Conservation (phyloP, 805 yeast genomes). For the Wilhelminamyces savonicus region DNA sequence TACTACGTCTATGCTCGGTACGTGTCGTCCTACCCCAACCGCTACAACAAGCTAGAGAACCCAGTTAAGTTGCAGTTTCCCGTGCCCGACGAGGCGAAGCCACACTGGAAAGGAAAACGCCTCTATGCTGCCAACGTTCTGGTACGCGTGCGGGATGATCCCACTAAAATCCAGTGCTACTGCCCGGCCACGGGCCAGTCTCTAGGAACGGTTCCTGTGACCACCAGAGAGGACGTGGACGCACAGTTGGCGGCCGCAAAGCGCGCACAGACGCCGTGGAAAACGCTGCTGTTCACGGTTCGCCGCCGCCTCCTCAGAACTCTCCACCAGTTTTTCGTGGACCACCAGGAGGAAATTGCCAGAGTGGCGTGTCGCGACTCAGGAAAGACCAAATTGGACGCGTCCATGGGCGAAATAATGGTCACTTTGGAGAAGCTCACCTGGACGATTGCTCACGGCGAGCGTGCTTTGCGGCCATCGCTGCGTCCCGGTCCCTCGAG, state of each 20-base stretch:
- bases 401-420: constrained; percentile 93
- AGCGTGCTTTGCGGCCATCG: constrained; percentile 59
- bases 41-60: constrained; percentile 36
- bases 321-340: constrained; percentile 61
- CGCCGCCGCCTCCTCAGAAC: constrained; percentile 70
- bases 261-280: constrained; percentile 49
- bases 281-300: constrained; percentile 49
- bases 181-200: constrained; percentile 97
- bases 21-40: constrained; percentile 31
- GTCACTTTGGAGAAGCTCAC: constrained; percentile 89
- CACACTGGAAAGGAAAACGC: constrained; percentile 89
- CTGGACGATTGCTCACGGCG: constrained; percentile 88
- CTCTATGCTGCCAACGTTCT: constrained; percentile 52
- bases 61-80: constrained; percentile 46
- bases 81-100: constrained; percentile 71
- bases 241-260: constrained; percentile 46
- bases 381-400: constrained; percentile 94
- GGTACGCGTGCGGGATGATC: constrained; percentile 54
- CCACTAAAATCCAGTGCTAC: constrained; percentile 67
- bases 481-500: constrained; percentile 84
- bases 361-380: constrained; percentile 94
- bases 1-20: constrained; percentile 31
- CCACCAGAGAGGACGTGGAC: constrained; percentile 68
- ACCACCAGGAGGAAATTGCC: constrained; percentile 81
- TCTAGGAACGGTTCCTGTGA: constrained; percentile 65